Evolutionary conservation across 2,329 filamentous ascomycete genomes (phyloP).

Genomic region (Camptophora hylomeconis): DNA sequence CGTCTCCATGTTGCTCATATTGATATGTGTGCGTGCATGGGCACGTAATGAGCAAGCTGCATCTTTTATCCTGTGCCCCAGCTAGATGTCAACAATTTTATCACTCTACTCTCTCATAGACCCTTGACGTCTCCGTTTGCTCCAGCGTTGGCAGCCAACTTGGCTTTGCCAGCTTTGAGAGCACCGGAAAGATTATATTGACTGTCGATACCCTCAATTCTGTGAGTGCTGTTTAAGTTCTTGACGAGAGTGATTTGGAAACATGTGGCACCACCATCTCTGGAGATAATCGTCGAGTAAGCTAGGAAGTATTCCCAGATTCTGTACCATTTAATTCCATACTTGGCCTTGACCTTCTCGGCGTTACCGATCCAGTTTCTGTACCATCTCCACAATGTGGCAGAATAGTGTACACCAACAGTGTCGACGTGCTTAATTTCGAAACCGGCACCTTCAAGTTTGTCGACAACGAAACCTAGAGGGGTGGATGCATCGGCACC

Average conservation of each 20-base stretch:
- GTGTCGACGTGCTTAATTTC: constrained; percentile 90
- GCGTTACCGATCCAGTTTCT: constrained; percentile 93
- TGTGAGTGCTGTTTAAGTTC: constrained; percentile 79
- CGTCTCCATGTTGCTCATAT: too few species aligned
- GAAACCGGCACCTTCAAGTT: constrained; percentile 73
- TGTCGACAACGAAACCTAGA: constrained; percentile 73
- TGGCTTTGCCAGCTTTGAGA: constrained; percentile 36
- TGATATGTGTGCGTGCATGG: too few species aligned
- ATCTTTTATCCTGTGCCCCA: too few species aligned
- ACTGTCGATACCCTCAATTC: constrained; percentile 57
- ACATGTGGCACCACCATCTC: constrained; percentile 73
- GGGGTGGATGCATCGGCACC: constrained; percentile 93
- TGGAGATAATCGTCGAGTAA: constrained; percentile 69
- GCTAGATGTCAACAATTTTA: too few species aligned
- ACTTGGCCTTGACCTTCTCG: constrained; percentile 88
- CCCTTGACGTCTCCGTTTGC: not conserved
- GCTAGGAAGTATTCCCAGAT: constrained; percentile 91
- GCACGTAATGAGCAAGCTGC: too few species aligned
- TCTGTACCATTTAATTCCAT: constrained; percentile 89
- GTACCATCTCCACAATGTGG: constrained; percentile 96
- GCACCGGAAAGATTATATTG: constrained; percentile 60
- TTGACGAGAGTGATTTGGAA: constrained; percentile 79
- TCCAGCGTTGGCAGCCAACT: constrained; percentile 6
- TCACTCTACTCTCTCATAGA: constrained; percentile 1
- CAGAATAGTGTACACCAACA: constrained; percentile 91